Evolutionary conservation across 495 filamentous ascomycete species (phyloP).

Genomic region (Cercophora samala): DNA sequence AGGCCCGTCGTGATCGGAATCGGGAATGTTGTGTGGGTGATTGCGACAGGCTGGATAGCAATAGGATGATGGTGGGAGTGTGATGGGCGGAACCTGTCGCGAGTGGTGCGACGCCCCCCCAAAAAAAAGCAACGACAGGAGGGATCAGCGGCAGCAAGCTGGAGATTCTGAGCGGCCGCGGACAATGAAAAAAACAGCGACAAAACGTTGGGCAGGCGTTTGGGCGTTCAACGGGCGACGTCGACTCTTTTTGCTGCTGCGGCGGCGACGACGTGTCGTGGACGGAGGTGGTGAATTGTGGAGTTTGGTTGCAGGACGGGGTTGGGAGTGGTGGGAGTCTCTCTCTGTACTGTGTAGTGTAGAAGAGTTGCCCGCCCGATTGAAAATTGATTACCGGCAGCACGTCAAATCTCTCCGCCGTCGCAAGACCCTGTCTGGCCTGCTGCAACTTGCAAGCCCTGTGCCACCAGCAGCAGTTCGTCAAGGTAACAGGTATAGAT

Average conservation of each 20-base stretch:
- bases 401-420: constrained; percentile 23
- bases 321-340: constrained; percentile 22
- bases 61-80: constrained; percentile 5
- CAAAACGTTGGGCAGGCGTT: constrained; percentile 19
- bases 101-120: constrained; percentile 12
- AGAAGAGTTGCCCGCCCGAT: constrained; percentile 29
- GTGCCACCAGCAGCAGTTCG: not conserved
- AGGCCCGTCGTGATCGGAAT: constrained; percentile 9
- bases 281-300: constrained; percentile 32
- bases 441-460: constrained; percentile 4
- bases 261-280: constrained; percentile 36
- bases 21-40: not conserved
- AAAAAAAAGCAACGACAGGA: constrained; percentile 3
- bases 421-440: constrained; percentile 19
- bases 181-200: not conserved
- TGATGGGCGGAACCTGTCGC: constrained; percentile 11
- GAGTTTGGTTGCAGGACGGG: constrained; percentile 28
- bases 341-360: not conserved
- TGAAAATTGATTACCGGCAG: constrained; percentile 24
- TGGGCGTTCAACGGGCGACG: constrained; percentile 20
- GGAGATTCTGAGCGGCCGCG: too few relatives aligned
- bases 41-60: not conserved
- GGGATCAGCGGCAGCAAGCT: not conserved
- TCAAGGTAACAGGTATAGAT: not conserved
- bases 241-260: constrained; percentile 13